These are phyloP conservation scores for Dictyostelium brefeldianum DNA, from an alignment of 78 protist species.

Conservation along the genomic window DNA sequence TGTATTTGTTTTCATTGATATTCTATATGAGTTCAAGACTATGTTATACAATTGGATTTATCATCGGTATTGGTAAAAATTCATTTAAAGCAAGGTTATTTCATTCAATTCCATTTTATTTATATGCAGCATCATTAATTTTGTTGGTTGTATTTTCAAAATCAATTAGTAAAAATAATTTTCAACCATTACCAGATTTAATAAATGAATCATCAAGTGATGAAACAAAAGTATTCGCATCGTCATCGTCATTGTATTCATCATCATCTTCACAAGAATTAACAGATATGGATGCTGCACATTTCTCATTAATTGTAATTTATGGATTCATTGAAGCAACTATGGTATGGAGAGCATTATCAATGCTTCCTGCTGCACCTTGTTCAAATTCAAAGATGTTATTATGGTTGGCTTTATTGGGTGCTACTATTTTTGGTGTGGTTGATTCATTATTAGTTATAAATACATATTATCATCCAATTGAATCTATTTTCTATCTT, in stretches of 20 bases:
- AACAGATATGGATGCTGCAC: constrained; percentile 21
- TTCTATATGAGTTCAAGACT: constrained; percentile 33
- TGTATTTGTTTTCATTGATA: constrained; percentile 39
- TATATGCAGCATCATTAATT: constrained; percentile 31
- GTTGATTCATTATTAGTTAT: constrained; percentile 53
- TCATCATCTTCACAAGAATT: not conserved
- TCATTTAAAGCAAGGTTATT: constrained; percentile 40
- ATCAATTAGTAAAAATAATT: constrained; percentile 26
- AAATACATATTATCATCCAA: constrained; percentile 34
- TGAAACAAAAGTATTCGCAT: not conserved
- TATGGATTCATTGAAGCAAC: constrained; percentile 63
- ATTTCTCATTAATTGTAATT: constrained; percentile 21
- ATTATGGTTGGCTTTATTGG: constrained; percentile 28
- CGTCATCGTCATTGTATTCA: no score
- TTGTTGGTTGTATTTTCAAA: constrained; percentile 53
- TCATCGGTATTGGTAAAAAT: constrained; percentile 64
- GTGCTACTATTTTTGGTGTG: constrained; percentile 29
- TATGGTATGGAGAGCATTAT: constrained; percentile 60
- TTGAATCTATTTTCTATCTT: constrained; percentile 37
- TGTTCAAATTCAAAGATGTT: constrained; percentile 27
- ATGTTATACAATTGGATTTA: constrained; percentile 47
- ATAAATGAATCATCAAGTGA: not conserved
- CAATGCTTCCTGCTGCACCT: constrained; percentile 37
- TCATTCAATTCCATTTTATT: constrained; percentile 59
- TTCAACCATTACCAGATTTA: constrained; percentile 2